Conservation (phyloP, 495 filamentous ascomycete genomes). For the Hypoxylon cercidicola region DNA sequence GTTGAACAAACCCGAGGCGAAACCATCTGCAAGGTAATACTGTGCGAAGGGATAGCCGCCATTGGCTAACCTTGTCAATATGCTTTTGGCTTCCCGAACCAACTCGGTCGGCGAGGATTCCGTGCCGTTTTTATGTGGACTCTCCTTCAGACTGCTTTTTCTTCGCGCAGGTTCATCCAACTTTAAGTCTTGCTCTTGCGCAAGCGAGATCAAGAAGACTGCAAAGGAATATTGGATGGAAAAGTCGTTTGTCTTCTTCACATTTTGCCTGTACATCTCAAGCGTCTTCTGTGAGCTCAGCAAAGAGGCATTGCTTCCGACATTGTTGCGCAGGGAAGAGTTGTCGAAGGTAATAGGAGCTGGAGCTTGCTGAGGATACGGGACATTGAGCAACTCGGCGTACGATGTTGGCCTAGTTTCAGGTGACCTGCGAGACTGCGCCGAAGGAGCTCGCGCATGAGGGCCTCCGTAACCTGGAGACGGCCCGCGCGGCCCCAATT, state of each 20-base stretch:
- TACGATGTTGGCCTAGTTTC: conserved; percentile 83
- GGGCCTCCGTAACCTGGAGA: conserved; percentile 62
- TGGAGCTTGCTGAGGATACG: conserved; percentile 87
- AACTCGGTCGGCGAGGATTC: conserved; percentile 70
- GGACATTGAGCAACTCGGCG: conserved; percentile 85
- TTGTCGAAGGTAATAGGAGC: conserved; percentile 80
- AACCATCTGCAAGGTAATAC: conserved; percentile 96
- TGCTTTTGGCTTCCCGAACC: conserved; percentile 85
- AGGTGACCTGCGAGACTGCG: conserved; percentile 74
- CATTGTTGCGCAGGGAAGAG: conserved; percentile 74
- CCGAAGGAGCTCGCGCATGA: conserved; percentile 66
- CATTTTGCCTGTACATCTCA: conserved; percentile 96
- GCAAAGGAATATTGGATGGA: conserved; percentile 94
- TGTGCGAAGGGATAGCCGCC: conserved; percentile 94
- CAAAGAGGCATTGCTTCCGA: conserved; percentile 88
- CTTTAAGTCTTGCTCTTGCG: conserved; percentile 70
- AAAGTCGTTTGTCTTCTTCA: conserved; percentile 94
- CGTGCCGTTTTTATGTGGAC: conserved; percentile 56
- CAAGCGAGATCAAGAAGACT: conserved; percentile 87
- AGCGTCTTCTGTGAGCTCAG: conserved; percentile 90
- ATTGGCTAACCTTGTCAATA: conserved; percentile 85
- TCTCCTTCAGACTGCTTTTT: conserved; percentile 57
- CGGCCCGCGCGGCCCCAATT: conserved; percentile 68
- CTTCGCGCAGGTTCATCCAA: conserved; percentile 51
- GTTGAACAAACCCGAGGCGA: conserved; percentile 91